Evolutionary conservation across 768 basidiomycete species (phyloP), one percentile per base, ranked within the genome.

Genomic region (Hericium coralloides): DNA sequence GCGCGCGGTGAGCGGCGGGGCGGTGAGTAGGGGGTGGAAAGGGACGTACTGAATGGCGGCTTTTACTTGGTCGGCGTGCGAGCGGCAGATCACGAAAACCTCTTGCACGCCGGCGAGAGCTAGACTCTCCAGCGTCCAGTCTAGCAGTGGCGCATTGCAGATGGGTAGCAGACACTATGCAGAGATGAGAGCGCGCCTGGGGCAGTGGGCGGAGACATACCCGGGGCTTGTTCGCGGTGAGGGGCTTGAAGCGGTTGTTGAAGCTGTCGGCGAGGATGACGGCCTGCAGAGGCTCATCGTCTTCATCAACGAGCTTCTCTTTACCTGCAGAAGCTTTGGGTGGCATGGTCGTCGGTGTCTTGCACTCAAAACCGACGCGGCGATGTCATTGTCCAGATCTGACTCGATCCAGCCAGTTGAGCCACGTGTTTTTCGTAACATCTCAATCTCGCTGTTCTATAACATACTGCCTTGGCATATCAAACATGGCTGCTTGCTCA

Each of bases 261-360:
- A 95, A 97, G 62, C 92, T 94, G 69, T 99, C 95, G 12, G 95
- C 93, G 43, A 99, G 85, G 47, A 99, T 84, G 56, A 98, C 89
- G 17, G 95, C 95, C 66, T 98, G 95, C 0, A 98, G 75, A 18
- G 91, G 83, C 52, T 97, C 88, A 54, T 94, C 90, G 52, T 92
- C 86, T 14, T 84, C 83, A 52, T 77, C 79, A 38, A 82, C 74
- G 14, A 83, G 69, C 59, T 84, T 84, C 62, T 89, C 87, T 64
- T 87, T 87, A 45, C 75, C 75, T 37, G 66, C 67, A 7, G 76
- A 70, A 6, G 69, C 65, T 72, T 89, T 90, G 23, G 87, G 79
- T 10, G 82, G 79, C 89, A 93, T 92, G 7, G 12, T 1, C 6
- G 26, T 53, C 59, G 4, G 31, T 31, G 31, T 31, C 31, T 6